Conservation (phyloP, 306 rosid genomes). For the Mucuna pruriens region DNA sequence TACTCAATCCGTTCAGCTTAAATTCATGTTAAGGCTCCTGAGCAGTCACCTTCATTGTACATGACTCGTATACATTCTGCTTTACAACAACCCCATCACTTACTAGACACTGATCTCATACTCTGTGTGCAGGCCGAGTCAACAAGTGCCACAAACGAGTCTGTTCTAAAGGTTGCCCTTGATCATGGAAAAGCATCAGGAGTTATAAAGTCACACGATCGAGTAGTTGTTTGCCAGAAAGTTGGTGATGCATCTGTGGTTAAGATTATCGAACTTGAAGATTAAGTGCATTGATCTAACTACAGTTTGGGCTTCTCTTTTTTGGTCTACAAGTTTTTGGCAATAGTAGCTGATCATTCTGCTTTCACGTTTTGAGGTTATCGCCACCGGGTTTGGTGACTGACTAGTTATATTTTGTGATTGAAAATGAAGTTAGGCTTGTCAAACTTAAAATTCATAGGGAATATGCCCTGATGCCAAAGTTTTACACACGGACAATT, state of each 20-base stretch:
- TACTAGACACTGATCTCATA: not conserved
- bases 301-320: conserved; percentile 17
- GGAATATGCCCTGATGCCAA: conserved; percentile 34
- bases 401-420: conserved; percentile 40
- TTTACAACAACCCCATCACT: not conserved
- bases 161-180: conserved; percentile 93
- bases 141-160: conserved; percentile 79
- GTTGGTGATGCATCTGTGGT: conserved; percentile 95
- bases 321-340: conserved; percentile 34
- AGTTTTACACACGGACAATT: not conserved
- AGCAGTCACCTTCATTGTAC: too few species aligned
- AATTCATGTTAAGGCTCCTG: conserved; percentile 9
- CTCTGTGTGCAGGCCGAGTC: conserved; percentile 81
- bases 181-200: conserved; percentile 90
- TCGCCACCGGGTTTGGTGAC: conserved; percentile 46
- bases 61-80: not conserved
- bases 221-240: conserved; percentile 96
- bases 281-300: conserved; percentile 43
- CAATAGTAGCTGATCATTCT: conserved; percentile 41
- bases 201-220: conserved; percentile 88
- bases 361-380: conserved; percentile 41
- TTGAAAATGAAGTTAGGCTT: conserved; percentile 40
- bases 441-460: conserved; percentile 18
- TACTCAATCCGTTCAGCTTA: not conserved
- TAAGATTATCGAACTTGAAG: conserved; percentile 98